Percentiles rank a stretch among this genome's conserved stretches.
phyloP scores from a whole-genome alignment of 352 stramenopile genomes.

The Phytophthora parvispora region DNA sequence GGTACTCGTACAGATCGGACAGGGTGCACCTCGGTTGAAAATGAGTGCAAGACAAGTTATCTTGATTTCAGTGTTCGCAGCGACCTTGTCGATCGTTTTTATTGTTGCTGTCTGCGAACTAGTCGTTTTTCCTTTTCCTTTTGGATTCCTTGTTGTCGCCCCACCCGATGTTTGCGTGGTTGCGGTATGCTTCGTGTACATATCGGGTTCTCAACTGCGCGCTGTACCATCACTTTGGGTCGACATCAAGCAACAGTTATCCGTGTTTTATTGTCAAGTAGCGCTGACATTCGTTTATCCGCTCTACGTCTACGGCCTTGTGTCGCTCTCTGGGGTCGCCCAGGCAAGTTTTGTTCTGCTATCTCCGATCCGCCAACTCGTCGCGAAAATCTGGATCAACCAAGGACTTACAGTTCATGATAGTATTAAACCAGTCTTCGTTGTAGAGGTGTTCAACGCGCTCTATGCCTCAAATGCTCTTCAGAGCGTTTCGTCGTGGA shows the following conservation, averaged over 20 bases:
- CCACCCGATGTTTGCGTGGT: conserved; percentile 2
- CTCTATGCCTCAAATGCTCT: neutral
- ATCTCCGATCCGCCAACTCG: conserved; percentile 34
- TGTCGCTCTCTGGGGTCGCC: neutral
- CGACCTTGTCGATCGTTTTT: neutral
- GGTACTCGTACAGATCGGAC: conserved; percentile 9
- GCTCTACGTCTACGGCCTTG: conserved; percentile 24
- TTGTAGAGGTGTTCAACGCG: neutral
- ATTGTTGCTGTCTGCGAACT: neutral
- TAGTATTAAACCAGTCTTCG: neutral
- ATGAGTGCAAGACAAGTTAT: neutral
- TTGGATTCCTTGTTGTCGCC: conserved; percentile 30
- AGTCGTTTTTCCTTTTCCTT: conserved; percentile 41
- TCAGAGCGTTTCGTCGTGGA: neutral
- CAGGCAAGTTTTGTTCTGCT: conserved; percentile 20
- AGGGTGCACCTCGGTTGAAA: conserved; percentile 14
- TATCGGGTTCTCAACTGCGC: neutral
- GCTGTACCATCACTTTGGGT: neutral
- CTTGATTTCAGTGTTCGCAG: neutral
- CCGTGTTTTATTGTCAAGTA: conserved; percentile 20
- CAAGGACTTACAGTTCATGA: neutral
- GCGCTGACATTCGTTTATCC: conserved; percentile 29
- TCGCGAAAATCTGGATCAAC: conserved; percentile 27
- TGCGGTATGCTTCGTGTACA: conserved; percentile 1
- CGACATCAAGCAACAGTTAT: conserved; percentile 3